These are phyloP conservation scores for Leersia perrieri DNA, from an alignment of 176 grass and related monocot species.

Conservation along the genomic window DNA sequence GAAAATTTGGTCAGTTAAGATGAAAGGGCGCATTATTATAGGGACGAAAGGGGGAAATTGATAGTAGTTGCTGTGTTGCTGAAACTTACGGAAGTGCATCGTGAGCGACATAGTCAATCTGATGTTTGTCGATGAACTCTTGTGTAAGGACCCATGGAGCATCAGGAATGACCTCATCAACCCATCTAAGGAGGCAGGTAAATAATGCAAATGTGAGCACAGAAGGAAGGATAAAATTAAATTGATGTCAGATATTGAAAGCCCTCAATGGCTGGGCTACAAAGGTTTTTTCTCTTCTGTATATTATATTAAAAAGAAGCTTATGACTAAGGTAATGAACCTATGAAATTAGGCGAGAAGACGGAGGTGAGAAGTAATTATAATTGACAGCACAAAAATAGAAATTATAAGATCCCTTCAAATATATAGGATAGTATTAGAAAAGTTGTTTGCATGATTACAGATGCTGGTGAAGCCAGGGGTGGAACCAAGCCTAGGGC, in stretches of 20 bases:
- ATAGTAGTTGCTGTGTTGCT: neutral
- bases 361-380: neutral
- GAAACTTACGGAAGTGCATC: constrained; percentile 79
- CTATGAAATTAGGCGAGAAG: neutral
- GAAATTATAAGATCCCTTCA: neutral
- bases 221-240: neutral
- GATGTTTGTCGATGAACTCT: constrained; percentile 87
- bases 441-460: too few species aligned
- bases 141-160: constrained; percentile 92
- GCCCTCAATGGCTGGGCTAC: neutral
- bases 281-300: too few species aligned
- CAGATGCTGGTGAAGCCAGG: too few species aligned
- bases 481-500: too few species aligned
- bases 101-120: constrained; percentile 85
- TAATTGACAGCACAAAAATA: neutral
- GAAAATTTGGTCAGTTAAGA: neutral
- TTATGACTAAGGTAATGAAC: neutral
- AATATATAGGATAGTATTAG: neutral
- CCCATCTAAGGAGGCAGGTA: constrained; percentile 60
- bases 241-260: neutral
- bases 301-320: neutral
- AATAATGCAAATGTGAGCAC: neutral
- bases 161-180: constrained; percentile 96
- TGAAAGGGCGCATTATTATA: neutral
- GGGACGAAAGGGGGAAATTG: neutral